A percentile compares a stretch with the other conserved stretches of the same genome.
Conservation (phyloP, 2,329 filamentous ascomycete genomes). For the Aspergillus sp. region DNA sequence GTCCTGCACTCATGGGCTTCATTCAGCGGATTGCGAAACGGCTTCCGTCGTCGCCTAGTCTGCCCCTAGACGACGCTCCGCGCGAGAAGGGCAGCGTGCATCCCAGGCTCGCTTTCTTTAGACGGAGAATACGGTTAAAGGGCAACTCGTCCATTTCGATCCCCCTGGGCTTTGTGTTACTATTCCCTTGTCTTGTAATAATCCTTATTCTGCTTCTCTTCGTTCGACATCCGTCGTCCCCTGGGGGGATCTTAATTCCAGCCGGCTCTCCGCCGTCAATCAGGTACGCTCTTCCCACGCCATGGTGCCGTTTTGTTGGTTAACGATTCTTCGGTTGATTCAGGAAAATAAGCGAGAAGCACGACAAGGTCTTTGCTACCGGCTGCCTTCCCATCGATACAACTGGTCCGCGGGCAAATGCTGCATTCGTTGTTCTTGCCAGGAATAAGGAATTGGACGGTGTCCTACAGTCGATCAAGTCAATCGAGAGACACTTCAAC, state of each 20-base stretch:
- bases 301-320: constrained; percentile 5
- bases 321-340: constrained; percentile 9
- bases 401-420: constrained; percentile 74
- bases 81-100: constrained; percentile 33
- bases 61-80: constrained; percentile 39
- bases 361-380: constrained; percentile 91
- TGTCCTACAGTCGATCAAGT: constrained; percentile 93
- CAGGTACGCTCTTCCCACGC: constrained; percentile 50
- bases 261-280: constrained; percentile 81
- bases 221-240: constrained; percentile 73
- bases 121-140: constrained; percentile 74
- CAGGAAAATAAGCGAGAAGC: constrained; percentile 92
- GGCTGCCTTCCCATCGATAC: constrained; percentile 73
- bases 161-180: constrained; percentile 79
- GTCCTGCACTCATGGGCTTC: constrained; percentile 40
- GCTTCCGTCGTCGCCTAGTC: constrained; percentile 38
- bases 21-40: constrained; percentile 46
- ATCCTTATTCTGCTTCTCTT: constrained; percentile 85
- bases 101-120: constrained; percentile 66
- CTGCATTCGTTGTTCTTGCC: constrained; percentile 89
- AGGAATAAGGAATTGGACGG: constrained; percentile 94
- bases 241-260: constrained; percentile 75
- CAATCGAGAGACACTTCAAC: constrained; percentile 97
- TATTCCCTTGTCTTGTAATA: constrained; percentile 87
- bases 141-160: constrained; percentile 89